Evolutionary conservation across 2,329 filamentous ascomycete species (phyloP), one percentile per base, ranked within the genome.

Genomic region (Fusarium multiceps): DNA sequence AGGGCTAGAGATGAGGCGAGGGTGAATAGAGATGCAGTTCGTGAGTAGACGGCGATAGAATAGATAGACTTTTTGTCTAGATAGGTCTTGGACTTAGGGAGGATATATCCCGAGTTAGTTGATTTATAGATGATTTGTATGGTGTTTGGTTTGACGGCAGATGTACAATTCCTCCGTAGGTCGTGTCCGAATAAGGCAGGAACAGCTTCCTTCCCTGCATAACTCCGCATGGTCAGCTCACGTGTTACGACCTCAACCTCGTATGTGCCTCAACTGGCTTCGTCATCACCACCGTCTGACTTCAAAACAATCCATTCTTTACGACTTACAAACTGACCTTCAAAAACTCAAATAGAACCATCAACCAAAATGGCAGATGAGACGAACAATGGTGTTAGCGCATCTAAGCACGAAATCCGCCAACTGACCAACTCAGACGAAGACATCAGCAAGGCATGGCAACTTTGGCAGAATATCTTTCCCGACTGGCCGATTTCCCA

Each of bases 391-490:
- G 23, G 27, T 12, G n/a, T 20, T 6, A 7, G 13, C 20, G 28
- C n/a, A 37, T 6, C 28, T 7, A 18, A 53, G 6, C 34, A 72
- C 25, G 20, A 70, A 34, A 67, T 73, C 16, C 55, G 45, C 21
- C 21, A 56, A 3, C 32, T 74, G 18, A 57, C 59, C 12, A 59
- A 8, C 12, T 65, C 63, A 4, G 61, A 69, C 0, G 43, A 75
- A 23, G 72, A 75, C 27, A 27, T 68, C 7, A 59, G 62, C 3
- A 51, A 62, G 18, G 32, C 72, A 48, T 73, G 66, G 59, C 25
- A 63, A 3, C 23, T 75, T 25, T 75, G 73, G 73, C 66, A 74
- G 1, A 16, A 13, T 14, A 59, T 75, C 37, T 75, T 75, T 6
- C 56, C 71, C 2, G 37, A 59, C 18, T 75, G 73, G 73, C 65